Percentiles rank a stretch among this genome's conserved stretches.
Conservation (phyloP, 2,329 filamentous ascomycete species). For the Penicillium sp. region DNA sequence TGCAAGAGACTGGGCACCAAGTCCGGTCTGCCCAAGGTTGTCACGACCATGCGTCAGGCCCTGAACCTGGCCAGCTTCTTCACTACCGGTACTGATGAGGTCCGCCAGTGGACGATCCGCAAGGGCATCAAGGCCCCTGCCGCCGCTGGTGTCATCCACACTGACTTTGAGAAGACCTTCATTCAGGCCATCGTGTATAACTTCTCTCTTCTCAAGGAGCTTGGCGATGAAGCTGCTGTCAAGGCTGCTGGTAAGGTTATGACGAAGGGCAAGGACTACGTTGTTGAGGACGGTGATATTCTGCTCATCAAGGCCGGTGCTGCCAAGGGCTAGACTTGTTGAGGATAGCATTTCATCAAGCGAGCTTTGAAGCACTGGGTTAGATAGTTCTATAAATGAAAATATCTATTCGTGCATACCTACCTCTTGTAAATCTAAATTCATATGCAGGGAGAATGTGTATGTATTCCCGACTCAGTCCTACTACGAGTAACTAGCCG, state of each 20-base stretch:
- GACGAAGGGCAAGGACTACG: constrained; percentile 98
- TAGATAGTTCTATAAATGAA: constrained; percentile 17
- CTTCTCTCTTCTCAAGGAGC: constrained; percentile 72
- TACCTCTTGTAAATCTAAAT: too few relatives aligned
- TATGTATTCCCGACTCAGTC: too few relatives aligned
- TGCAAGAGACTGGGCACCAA: constrained; percentile 82
- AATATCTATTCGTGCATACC: constrained; percentile 3
- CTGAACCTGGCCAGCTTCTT: constrained; percentile 93
- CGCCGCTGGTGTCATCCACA: constrained; percentile 95
- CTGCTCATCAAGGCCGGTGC: constrained; percentile 72
- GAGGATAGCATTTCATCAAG: background rate
- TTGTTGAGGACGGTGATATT: constrained; percentile 53
- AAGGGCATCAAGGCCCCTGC: constrained; percentile 96
- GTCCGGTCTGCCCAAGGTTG: constrained; percentile 85
- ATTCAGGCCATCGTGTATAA: constrained; percentile 96
- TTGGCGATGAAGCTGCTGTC: constrained; percentile 80
- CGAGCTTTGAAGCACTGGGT: background rate
- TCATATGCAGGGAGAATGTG: too few relatives aligned
- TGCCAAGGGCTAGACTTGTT: constrained; percentile 39
- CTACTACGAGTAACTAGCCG: too few relatives aligned
- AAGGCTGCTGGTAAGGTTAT: constrained; percentile 94
- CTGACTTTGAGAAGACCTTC: constrained; percentile 99
- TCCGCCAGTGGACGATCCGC: constrained; percentile 96
- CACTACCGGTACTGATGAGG: constrained; percentile 91
- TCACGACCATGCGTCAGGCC: constrained; percentile 86